Percentiles rank a stretch among this genome's conserved stretches.
These are phyloP conservation scores for Candida neerlandica DNA, from an alignment of 1,139 yeast species.

Conservation along the genomic window DNA sequence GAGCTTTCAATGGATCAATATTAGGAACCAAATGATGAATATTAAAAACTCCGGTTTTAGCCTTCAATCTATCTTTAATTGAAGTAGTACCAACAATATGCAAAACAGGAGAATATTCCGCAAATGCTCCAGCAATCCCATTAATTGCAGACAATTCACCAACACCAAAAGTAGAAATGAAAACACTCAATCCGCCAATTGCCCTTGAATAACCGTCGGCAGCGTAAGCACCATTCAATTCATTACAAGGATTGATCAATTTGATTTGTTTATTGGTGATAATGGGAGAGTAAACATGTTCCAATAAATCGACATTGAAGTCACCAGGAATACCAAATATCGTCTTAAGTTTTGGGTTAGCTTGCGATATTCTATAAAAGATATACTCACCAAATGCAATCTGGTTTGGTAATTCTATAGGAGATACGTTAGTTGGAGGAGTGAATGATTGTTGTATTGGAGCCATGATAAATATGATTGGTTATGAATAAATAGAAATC, in stretches of 20 bases:
- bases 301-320: constrained; percentile 40
- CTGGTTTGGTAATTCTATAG: constrained; percentile 8
- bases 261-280: constrained; percentile 23
- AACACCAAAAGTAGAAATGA: constrained; percentile 76
- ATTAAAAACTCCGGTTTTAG: constrained; percentile 26
- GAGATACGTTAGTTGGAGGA: not conserved
- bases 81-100: constrained; percentile 81
- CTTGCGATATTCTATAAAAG: constrained; percentile 37
- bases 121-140: constrained; percentile 81
- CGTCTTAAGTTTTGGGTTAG: constrained; percentile 37
- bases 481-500: not conserved
- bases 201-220: constrained; percentile 78
- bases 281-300: constrained; percentile 34
- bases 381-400: constrained; percentile 44
- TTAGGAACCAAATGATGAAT: constrained; percentile 74
- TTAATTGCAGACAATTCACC: constrained; percentile 86
- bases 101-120: constrained; percentile 76
- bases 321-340: constrained; percentile 49
- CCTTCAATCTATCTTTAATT: constrained; percentile 29
- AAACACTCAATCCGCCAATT: constrained; percentile 42
- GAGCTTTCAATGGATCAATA: constrained; percentile 45
- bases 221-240: constrained; percentile 60
- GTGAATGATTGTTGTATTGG: constrained; percentile 6
- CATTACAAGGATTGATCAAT: constrained; percentile 39
- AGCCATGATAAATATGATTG: constrained; percentile 1